These are phyloP conservation scores for Meyerozyma carpophila DNA, from an alignment of 1,139 yeast genomes.

Conservation along the genomic window DNA sequence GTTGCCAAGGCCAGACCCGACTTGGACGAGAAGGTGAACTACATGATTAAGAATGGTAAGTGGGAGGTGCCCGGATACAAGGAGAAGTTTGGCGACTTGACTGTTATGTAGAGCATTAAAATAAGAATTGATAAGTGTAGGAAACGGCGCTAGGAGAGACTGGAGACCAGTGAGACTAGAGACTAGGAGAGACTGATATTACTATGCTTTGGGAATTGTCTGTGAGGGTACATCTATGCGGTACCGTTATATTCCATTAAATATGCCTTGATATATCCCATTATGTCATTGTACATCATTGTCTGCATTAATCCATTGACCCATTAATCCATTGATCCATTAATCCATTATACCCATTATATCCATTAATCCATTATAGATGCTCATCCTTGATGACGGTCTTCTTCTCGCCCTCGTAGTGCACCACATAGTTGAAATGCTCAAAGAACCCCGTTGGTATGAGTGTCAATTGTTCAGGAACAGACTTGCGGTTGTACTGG, in stretches of 20 bases:
- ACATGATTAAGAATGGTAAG: slow-evolving; percentile 94
- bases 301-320: no score
- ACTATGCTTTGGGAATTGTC: no score
- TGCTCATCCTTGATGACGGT: slow-evolving; percentile 3
- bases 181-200: no score
- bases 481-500: slow-evolving; percentile 9
- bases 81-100: slow-evolving; percentile 94
- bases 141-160: no score
- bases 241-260: no score
- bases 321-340: no score
- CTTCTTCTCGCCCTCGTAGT: slow-evolving; percentile 4
- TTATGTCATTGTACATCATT: slow-evolving; percentile 1
- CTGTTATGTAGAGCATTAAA: slow-evolving; percentile 63
- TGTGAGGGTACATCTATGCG: no score
- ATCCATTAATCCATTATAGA: no score
- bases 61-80: slow-evolving; percentile 98
- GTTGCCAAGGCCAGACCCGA: slow-evolving; percentile 95
- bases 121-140: not conserved
- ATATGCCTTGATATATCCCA: no score
- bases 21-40: slow-evolving; percentile 90
- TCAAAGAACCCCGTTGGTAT: slow-evolving; percentile 13
- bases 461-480: slow-evolving; percentile 6
- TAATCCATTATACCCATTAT: no score
- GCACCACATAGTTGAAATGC: slow-evolving; percentile 13
- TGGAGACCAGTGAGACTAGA: no score